Percentiles rank a stretch among this genome's conserved stretches.
Evolutionary conservation across 2,329 filamentous ascomycete genomes (phyloP).

Genomic region (Ophiocordyceps polyrhachis-furcata): DNA sequence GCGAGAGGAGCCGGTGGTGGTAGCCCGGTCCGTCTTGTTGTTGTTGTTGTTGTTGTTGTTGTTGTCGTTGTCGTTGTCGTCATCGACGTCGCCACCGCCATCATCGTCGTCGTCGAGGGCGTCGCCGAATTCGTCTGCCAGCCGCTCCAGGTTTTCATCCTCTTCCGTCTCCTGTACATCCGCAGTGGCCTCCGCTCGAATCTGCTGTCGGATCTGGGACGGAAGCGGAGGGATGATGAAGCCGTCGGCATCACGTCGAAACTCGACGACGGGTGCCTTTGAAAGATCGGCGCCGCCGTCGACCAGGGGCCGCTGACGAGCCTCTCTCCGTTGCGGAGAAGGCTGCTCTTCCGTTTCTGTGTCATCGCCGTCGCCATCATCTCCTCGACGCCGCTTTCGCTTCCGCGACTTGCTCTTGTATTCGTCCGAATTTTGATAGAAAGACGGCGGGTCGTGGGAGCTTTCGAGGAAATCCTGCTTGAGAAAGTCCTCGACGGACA

Average conservation of each 20-base stretch:
- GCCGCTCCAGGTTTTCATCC: slow-evolving; percentile 17
- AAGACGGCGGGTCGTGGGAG: slow-evolving; percentile 64
- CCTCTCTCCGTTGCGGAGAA: neutral
- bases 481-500: slow-evolving; percentile 78
- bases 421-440: slow-evolving; percentile 48
- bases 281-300: slow-evolving; percentile 17
- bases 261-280: slow-evolving; percentile 15
- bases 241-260: slow-evolving; percentile 44
- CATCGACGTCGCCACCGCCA: slow-evolving; percentile 6
- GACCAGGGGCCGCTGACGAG: slow-evolving; percentile 4
- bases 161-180: slow-evolving; percentile 9
- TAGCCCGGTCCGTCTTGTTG: neutral
- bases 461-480: slow-evolving; percentile 54
- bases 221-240: slow-evolving; percentile 43
- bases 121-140: slow-evolving; percentile 27
- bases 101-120: slow-evolving; percentile 9
- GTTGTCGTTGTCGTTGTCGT: slow-evolving; percentile 9
- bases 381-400: slow-evolving; percentile 18
- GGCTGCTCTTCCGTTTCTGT: neutral
- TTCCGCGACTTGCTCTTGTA: slow-evolving; percentile 32
- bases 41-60: slow-evolving; percentile 9
- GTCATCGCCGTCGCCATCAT: slow-evolving; percentile 1
- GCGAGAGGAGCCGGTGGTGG: too few species aligned
- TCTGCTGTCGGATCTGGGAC: slow-evolving; percentile 12
- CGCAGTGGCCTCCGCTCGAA: neutral